Evolutionary conservation across 139 green algal genomes (phyloP), one percentile per base, ranked within the genome.

Genomic region (Tetratostichococcus sp.): DNA sequence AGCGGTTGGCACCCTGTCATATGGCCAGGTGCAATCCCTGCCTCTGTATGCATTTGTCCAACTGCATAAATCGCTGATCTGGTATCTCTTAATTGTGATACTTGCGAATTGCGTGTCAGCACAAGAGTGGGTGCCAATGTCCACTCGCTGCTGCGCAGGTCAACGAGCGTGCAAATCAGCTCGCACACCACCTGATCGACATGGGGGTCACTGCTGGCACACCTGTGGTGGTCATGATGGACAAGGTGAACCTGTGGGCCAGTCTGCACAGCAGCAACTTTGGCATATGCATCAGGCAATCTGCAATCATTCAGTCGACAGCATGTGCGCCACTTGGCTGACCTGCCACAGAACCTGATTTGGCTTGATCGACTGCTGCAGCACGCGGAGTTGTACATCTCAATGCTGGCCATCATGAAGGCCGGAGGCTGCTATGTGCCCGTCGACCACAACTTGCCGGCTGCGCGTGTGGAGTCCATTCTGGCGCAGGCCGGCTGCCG

Each of bases 371-470:
- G n/a, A n/a, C n/a, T n/a, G n/a, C n/a, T n/a, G n/a, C n/a, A n/a
- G 25, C 34, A 4, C 21, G 5, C n/a, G 4, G 22, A 33, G 14
- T 25, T 75, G 70, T 30, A 62, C 17, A 66, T 75, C 57, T 5
- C 19, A 19, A 75, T 75, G 30, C 30, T 75, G 25, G 43, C 72
- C 2, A 28, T 75, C 2, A 31, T 85, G 1, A 81, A 86, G 57
- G 58, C 83, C 0, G 85, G 85, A 42, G n/a, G n/a, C n/a, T n/a
- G n/a, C n/a, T n/a, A n/a, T n/a, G n/a, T n/a, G n/a, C n/a, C n/a
- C n/a, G n/a, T 91, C 67, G 81, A 87, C 75, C 81, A 84, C n/a
- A n/a, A 17, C 21, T 87, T 85, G 35, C 83, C 83, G 22, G 31
- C 59, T 11, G 76, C 80, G 5, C 74, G 83, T 17, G 34, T 86